phyloP scores from a whole-genome alignment of 1,284 basidiomycete species.

The Inonotus obliquus region DNA sequence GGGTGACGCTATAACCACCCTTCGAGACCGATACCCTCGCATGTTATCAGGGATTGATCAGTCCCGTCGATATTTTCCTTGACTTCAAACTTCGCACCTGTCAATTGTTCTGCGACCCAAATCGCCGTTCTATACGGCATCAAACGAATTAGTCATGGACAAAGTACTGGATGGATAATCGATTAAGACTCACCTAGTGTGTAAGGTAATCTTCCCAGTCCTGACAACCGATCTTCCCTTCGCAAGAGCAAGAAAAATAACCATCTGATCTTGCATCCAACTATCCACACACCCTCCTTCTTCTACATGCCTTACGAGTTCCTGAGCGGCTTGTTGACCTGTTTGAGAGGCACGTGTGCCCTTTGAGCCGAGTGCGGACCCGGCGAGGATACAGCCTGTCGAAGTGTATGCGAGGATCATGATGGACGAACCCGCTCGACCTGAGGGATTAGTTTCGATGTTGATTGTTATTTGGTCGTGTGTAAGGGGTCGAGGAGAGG shows the following conservation, averaged over 20 bases:
- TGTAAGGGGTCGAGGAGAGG: not conserved
- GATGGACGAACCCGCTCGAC: constrained; percentile 57
- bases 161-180: too few relatives aligned
- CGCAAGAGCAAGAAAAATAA: constrained; percentile 69
- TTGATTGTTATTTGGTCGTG: constrained; percentile 31
- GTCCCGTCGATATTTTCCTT: constrained; percentile 32
- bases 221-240: constrained; percentile 53
- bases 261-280: constrained; percentile 63
- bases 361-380: constrained; percentile 55
- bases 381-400: constrained; percentile 57
- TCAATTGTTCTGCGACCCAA: constrained; percentile 61
- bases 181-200: constrained; percentile 49
- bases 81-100: constrained; percentile 55
- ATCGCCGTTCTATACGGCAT: constrained; percentile 57
- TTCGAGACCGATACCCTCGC: constrained; percentile 43
- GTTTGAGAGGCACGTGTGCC: constrained; percentile 39
- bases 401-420: constrained; percentile 67
- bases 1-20: not conserved
- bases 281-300: constrained; percentile 68
- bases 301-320: constrained; percentile 48
- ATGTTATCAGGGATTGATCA: constrained; percentile 40
- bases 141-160: not conserved
- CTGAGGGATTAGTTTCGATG: constrained; percentile 29
- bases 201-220: constrained; percentile 52
- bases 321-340: constrained; percentile 53